Base-by-base conservation (phyloP, 371 early-diverging fungal genomes). In the Nematocida sp. region DNA sequence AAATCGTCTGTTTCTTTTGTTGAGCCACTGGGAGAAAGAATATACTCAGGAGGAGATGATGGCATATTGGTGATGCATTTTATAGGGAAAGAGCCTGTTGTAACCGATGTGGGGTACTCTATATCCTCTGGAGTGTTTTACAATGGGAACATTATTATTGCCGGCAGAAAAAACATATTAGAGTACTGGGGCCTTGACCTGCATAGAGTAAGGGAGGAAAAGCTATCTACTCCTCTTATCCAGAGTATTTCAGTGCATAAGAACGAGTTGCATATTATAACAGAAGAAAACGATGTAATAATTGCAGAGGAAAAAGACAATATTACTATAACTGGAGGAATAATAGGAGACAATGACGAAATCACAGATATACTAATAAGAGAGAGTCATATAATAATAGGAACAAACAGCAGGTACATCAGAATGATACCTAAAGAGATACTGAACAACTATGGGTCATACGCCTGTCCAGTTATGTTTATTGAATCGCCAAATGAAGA, bases 331-430 rank as follows among this genome's bases (percentile, higher is more conserved):
- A 45, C 13, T 45, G 42, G 50, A 20, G 11, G 54, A 50, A 26
- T 61, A 2, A 28, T 71, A 13, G 75, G 75, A 7, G 26, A 71
- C 47, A 71, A 71, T 33, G 75, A 71, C 38, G 75, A 71, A 60
- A 71, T 71, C 7, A 71, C 75, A 28, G 75, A 71, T 53, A 33
- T 71, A 3, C 54, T 60, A 13, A 49, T 71, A 2, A 7, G 25
- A 2, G 61, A 48, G 0, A 42, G 47, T n/a, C 28, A 7, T 5
- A 35, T 71, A 7, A 36, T 71, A 9, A 36, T 71, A 5, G 25
- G 38, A 5, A 71, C 75, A 20, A 71, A 71, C 55, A 71, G 75
- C 47, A 42, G 51, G 11, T 51, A 30, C 9, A 32, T 71, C 18
- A 13, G 75, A 1, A 35, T 42, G 2, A 50, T 71, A 7, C 0